phyloP scores from a whole-genome alignment of 2,329 filamentous ascomycete species.

The Tetracladium maxilliforme region DNA sequence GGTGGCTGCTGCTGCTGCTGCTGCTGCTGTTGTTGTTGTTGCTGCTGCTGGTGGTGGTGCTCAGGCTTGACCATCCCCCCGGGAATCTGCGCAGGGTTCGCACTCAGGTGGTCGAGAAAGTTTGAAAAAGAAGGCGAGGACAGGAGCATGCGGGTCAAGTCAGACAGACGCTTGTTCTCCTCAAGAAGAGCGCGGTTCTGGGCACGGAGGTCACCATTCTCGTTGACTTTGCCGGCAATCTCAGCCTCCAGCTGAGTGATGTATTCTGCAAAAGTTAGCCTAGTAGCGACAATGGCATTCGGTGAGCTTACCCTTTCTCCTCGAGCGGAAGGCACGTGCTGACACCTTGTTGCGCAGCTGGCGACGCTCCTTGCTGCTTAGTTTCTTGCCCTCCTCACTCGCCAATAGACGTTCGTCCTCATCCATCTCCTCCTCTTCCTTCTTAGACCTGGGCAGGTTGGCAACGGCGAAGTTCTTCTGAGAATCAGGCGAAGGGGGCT shows the following conservation, averaged over 20 bases:
- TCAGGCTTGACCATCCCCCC: too few relatives aligned
- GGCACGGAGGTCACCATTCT: slow-evolving; percentile 64
- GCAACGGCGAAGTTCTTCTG: slow-evolving; percentile 45
- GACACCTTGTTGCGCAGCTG: slow-evolving; percentile 99
- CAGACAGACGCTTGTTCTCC: slow-evolving; percentile 69
- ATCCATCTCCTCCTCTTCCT: slow-evolving; percentile 98
- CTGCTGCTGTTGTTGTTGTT: slow-evolving; percentile 22
- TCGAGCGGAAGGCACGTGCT: slow-evolving; percentile 90
- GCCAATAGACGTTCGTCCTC: slow-evolving; percentile 86
- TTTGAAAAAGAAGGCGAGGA: slow-evolving; percentile 70
- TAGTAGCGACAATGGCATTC: slow-evolving; percentile 22
- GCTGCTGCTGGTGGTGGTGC: slow-evolving; percentile 18
- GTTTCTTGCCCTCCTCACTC: slow-evolving; percentile 97
- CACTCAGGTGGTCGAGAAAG: slow-evolving; percentile 59
- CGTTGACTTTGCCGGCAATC: slow-evolving; percentile 68
- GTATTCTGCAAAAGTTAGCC: slow-evolving; percentile 58
- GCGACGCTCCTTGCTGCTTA: slow-evolving; percentile 93
- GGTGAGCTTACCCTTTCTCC: slow-evolving; percentile 71
- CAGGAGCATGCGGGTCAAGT: slow-evolving; percentile 69
- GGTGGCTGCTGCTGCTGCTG: slow-evolving; percentile 34
- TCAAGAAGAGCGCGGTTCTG: slow-evolving; percentile 74
- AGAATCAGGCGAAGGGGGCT: too few relatives aligned
- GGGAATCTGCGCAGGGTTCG: slow-evolving; percentile 33
- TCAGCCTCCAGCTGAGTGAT: slow-evolving; percentile 88
- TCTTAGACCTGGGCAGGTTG: slow-evolving; percentile 62